phyloP scores from a whole-genome alignment of 2,329 filamentous ascomycete species.

The Arthrobotrys sinensis region DNA sequence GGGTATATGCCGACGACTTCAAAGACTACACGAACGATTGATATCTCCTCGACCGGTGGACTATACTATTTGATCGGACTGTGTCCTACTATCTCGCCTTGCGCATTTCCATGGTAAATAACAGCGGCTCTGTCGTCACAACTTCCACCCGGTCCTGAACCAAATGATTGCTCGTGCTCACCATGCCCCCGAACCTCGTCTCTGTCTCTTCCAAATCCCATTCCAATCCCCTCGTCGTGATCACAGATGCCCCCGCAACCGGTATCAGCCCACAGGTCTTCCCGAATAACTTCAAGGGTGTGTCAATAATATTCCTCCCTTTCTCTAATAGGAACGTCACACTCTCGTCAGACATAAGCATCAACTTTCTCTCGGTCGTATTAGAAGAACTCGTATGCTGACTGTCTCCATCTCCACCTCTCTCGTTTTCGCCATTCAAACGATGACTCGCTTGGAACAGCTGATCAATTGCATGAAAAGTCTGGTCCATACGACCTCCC shows the following conservation, averaged over 20 bases:
- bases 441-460: constrained; percentile 74
- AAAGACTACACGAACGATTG: too few relatives aligned
- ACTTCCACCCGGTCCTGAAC: constrained; percentile 75
- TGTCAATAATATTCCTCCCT: constrained; percentile 78
- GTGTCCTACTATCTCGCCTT: background rate
- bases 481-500: constrained; percentile 92
- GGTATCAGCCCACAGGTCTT: constrained; percentile 89
- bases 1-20: too few relatives aligned
- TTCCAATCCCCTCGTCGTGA: constrained; percentile 84
- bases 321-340: constrained; percentile 84
- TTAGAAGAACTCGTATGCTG: constrained; percentile 14
- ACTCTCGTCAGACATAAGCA: constrained; percentile 84
- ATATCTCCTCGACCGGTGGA: too few relatives aligned
- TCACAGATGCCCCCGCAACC: constrained; percentile 81
- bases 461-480: constrained; percentile 88
- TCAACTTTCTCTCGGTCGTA: constrained; percentile 73
- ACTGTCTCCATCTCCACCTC: constrained; percentile 2
- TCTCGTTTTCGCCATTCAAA: constrained; percentile 61
- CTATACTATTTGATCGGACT: too few relatives aligned
- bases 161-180: constrained; percentile 88
- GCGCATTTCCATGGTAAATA: constrained; percentile 81
- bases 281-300: constrained; percentile 76
- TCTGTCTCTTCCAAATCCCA: constrained; percentile 92
- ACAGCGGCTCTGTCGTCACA: constrained; percentile 75
- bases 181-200: constrained; percentile 79